Conservation (phyloP, 306 rosid genomes). For the Delonix regia region DNA sequence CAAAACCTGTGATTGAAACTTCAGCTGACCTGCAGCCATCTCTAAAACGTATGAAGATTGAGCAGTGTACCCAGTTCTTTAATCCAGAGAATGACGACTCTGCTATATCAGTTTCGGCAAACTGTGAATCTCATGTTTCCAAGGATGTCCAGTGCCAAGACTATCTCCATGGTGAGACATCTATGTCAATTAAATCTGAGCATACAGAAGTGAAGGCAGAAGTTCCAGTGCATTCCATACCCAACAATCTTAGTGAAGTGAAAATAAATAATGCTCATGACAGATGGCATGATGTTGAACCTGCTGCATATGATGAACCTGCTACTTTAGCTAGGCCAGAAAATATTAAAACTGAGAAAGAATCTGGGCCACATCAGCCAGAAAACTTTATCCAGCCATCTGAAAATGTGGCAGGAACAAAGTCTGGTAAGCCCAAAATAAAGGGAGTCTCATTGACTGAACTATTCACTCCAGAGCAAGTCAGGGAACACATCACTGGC, state of each 20-base stretch:
- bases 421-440: slow-evolving; percentile 88
- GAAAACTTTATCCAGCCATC: slow-evolving; percentile 53
- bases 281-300: slow-evolving; percentile 51
- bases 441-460: slow-evolving; percentile 80
- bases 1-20: slow-evolving; percentile 55
- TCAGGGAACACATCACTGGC: slow-evolving; percentile 65
- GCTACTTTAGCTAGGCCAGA: slow-evolving; percentile 62
- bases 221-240: slow-evolving; percentile 43
- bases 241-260: slow-evolving; percentile 55
- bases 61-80: slow-evolving; percentile 61
- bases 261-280: slow-evolving; percentile 53
- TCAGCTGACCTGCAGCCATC: slow-evolving; percentile 78
- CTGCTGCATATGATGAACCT: slow-evolving; percentile 54
- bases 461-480: slow-evolving; percentile 78
- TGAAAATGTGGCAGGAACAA: slow-evolving; percentile 71
- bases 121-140: slow-evolving; percentile 50
- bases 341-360: slow-evolving; percentile 69
- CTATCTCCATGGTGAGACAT: slow-evolving; percentile 50
- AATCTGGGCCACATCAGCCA: slow-evolving; percentile 62
- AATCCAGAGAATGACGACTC: slow-evolving; percentile 61
- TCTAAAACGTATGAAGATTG: slow-evolving; percentile 82
- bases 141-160: slow-evolving; percentile 59
- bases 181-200: slow-evolving; percentile 65
- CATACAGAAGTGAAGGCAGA: slow-evolving; percentile 66
- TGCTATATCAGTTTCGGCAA: slow-evolving; percentile 50